Percentiles rank a stretch among this genome's conserved stretches.
Evolutionary conservation across 2,329 filamentous ascomycete species (phyloP).

Genomic region (Zymoseptoria passerinii): DNA sequence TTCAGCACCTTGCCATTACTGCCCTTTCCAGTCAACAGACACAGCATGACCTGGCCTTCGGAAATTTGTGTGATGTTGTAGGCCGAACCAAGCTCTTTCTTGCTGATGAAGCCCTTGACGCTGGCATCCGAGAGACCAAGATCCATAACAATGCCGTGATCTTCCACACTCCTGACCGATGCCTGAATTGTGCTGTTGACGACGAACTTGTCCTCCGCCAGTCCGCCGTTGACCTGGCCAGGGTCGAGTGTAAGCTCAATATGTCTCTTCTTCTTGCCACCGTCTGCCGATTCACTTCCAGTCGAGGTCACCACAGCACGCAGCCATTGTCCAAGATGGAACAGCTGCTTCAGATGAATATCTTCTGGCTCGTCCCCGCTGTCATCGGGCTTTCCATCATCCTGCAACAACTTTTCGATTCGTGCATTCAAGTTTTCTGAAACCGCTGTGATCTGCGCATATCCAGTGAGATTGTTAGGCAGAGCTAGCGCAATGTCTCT

Average conservation of each 20-base stretch:
- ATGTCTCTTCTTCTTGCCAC: constrained; percentile 63
- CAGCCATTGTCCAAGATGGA: constrained; percentile 78
- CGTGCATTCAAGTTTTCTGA: constrained; percentile 70
- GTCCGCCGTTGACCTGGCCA: constrained; percentile 64
- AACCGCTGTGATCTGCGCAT: constrained; percentile 84
- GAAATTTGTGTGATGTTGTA: constrained; percentile 61
- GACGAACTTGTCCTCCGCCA: constrained; percentile 65
- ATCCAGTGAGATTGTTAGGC: constrained; percentile 87
- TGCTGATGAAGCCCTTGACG: constrained; percentile 74
- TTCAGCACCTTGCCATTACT: constrained; percentile 78
- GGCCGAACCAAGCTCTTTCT: constrained; percentile 65
- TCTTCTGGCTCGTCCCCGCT: constrained; percentile 47
- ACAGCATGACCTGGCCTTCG: constrained; percentile 77
- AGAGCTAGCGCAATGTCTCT: constrained; percentile 74
- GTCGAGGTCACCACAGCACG: constrained; percentile 76
- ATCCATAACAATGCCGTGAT: constrained; percentile 92
- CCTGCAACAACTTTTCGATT: constrained; percentile 59
- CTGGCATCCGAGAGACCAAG: constrained; percentile 62
- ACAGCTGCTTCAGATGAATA: constrained; percentile 66
- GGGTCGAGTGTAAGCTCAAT: constrained; percentile 86
- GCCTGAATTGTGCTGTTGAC: constrained; percentile 75
- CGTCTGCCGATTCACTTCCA: constrained; percentile 50
- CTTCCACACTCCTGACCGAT: constrained; percentile 83
- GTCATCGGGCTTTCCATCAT: constrained; percentile 44
- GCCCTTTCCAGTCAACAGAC: constrained; percentile 66